Evolutionary conservation across 176 grass and related monocot genomes (phyloP).

Genomic region (Rhynchospora pubera): DNA sequence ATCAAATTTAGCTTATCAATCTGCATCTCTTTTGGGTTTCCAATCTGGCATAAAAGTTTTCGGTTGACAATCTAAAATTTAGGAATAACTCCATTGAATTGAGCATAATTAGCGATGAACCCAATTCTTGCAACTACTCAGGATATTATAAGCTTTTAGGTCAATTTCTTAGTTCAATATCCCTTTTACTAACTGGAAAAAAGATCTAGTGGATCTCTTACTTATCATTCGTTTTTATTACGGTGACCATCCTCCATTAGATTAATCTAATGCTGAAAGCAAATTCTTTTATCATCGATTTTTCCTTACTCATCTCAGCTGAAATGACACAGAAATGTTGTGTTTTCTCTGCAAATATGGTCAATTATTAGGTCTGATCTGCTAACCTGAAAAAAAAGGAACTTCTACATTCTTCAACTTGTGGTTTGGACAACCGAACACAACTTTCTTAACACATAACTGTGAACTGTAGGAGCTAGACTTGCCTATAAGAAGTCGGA

Average conservation of each 20-base stretch:
- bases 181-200: too few species aligned
- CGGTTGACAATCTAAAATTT: too few species aligned
- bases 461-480: slow-evolving; percentile 58
- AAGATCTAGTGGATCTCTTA: too few species aligned
- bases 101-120: too few species aligned
- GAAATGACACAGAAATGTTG: background rate
- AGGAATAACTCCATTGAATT: too few species aligned
- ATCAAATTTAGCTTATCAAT: background rate
- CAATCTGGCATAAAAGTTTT: too few species aligned
- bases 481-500: slow-evolving; percentile 54
- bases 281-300: background rate
- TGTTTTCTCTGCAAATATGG: background rate
- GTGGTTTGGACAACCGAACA: background rate
- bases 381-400: background rate
- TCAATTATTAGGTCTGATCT: background rate
- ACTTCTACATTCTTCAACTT: background rate
- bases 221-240: background rate
- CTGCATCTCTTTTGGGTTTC: background rate
- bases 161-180: too few species aligned
- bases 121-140: too few species aligned
- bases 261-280: background rate
- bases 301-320: background rate
- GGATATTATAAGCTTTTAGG: too few species aligned
- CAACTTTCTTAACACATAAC: background rate
- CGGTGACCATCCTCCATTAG: too few species aligned